A percentile compares a stretch with the other conserved stretches of the same genome.
These are phyloP conservation scores for Pouteria campechiana DNA, from an alignment of 179 eudicot species.

Conservation along the genomic window DNA sequence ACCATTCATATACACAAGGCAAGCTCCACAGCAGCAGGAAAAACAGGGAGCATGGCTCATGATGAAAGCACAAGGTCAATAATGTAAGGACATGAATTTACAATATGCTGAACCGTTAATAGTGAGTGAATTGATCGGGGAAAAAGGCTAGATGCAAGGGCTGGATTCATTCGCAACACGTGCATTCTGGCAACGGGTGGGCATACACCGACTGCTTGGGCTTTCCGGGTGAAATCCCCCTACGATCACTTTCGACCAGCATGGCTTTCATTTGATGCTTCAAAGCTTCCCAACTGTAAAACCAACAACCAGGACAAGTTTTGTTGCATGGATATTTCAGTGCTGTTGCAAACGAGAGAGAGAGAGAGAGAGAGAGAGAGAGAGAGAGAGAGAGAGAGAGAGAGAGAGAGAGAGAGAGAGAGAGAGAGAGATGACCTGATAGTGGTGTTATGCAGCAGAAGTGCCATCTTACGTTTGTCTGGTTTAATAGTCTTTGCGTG, in stretches of 20 bases:
- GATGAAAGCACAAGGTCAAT: too few relatives aligned
- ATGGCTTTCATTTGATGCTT: constrained; percentile 52
- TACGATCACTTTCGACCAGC: constrained; percentile 76
- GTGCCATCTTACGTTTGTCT: constrained; percentile 57
- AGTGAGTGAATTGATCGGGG: constrained; percentile 8
- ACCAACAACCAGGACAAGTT: background rate
- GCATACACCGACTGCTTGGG: constrained; percentile 49
- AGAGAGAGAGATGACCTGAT: constrained; percentile 33
- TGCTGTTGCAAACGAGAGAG: background rate
- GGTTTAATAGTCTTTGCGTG: constrained; percentile 86
- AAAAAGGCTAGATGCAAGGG: constrained; percentile 13
- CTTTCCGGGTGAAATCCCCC: constrained; percentile 46
- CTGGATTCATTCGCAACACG: constrained; percentile 30
- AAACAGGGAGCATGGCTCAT: too few relatives aligned
- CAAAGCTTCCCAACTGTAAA: constrained; percentile 58
- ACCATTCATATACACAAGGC: too few relatives aligned
- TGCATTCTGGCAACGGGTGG: constrained; percentile 71
- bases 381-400: background rate
- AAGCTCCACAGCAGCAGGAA: too few relatives aligned
- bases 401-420: background rate
- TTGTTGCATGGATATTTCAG: background rate
- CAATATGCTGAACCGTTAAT: too few relatives aligned
- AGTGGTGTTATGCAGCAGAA: constrained; percentile 48
- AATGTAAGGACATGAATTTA: too few relatives aligned
- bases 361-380: background rate